Base-by-base conservation (phyloP, 129 eudicot species). In the Pulicaria dysenterica region DNA sequence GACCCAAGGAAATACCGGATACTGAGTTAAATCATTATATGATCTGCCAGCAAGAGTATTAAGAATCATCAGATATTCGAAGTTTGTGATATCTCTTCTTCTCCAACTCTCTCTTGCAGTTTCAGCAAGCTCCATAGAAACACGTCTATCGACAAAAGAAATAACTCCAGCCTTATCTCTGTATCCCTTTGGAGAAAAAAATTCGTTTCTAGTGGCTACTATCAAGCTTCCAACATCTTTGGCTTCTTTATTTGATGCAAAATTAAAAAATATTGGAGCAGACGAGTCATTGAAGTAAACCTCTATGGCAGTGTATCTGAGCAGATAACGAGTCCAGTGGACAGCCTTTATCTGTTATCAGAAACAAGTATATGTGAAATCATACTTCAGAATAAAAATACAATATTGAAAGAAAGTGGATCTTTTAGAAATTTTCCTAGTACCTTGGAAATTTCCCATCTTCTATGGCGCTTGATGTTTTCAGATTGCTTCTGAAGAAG, bases 1-100 rank as follows among this genome's bases (percentile, higher is more conserved):
- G 16, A 91, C 82, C 99, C 97, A 95, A 4, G 99, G 99, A 78
- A 95, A 95, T 11, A 95, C 87, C 14, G 97, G 99, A 80, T 95
- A 95, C 73, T 91, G 99, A 54, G 99, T 95, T 56, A 95, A 75
- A 82, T 95, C 99, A 83, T 95, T 95, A 78, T 95, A 95, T 14
- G 99, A 91, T 69, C 99, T 82, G 66, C 99, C 97, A 3, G 99
- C 82, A 71, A 95, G 97, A 12, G 99, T 91, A 68, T 95, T 95
- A 5, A 95, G 88, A 72, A 79, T 80, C 97, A 95, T 95, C 57
- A 95, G 77, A 73, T 95, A 95, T 76, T 95, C 97, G 79, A 95
- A 95, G 78, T 95, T 95, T 41, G 97, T 88, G 14, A 95, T 95
- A 58, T 95, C 99, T 73, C 99, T 85, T 83, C 96, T 91, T 83